Evolutionary conservation across 2,329 filamentous ascomycete genomes (phyloP).

Genomic region (Pseudopithomyces chartarum): DNA sequence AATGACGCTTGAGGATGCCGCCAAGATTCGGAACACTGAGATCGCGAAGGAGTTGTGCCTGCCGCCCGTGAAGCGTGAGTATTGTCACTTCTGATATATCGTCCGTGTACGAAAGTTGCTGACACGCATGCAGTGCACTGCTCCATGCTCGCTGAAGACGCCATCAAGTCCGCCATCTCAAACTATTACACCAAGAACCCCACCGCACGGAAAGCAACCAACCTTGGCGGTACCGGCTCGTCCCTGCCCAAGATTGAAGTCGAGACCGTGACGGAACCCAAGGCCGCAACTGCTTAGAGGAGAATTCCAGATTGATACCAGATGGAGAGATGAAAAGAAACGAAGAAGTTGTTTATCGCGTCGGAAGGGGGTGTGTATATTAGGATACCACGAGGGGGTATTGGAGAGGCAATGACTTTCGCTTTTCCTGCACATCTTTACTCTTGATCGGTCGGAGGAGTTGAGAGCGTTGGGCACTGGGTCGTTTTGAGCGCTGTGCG

Average conservation of each 20-base stretch:
- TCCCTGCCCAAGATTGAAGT: constrained; percentile 70
- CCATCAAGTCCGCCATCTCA: constrained; percentile 88
- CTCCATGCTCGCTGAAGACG: constrained; percentile 90
- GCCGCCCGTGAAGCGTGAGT: constrained; percentile 84
- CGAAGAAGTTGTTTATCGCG: background rate
- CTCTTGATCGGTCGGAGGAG: background rate
- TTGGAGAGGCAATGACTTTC: constrained; percentile 10
- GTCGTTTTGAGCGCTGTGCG: background rate
- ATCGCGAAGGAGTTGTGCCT: constrained; percentile 95
- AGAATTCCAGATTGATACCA: constrained; percentile 5
- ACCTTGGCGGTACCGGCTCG: constrained; percentile 75
- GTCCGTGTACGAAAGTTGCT: constrained; percentile 7
- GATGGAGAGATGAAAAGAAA: constrained; percentile 28
- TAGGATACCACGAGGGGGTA: constrained; percentile 5
- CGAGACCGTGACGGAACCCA: constrained; percentile 56
- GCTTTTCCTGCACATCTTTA: constrained; percentile 3
- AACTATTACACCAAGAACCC: constrained; percentile 94
- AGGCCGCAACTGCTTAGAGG: constrained; percentile 27
- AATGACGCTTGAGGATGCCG: constrained; percentile 94
- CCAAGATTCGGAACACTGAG: constrained; percentile 92
- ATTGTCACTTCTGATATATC: background rate
- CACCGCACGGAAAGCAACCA: constrained; percentile 67
- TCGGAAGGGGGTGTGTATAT: constrained; percentile 9
- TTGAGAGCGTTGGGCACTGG: constrained; percentile 6
- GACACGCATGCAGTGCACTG: constrained; percentile 71